Evolutionary conservation across 768 basidiomycete species (phyloP).

Genomic region (Boletus sp.): DNA sequence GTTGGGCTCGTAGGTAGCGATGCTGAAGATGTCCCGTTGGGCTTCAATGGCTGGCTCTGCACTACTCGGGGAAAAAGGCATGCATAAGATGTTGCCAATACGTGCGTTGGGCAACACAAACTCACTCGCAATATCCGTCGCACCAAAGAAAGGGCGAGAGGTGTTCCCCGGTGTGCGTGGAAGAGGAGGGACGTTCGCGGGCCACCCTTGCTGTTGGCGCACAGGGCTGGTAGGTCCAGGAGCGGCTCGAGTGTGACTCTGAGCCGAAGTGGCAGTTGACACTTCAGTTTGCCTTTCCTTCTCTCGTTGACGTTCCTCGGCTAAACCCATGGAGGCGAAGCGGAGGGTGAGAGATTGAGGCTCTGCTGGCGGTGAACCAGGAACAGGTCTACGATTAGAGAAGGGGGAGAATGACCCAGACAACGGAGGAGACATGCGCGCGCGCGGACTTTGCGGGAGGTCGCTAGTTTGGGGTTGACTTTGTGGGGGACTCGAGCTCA

Average conservation of each 20-base stretch:
- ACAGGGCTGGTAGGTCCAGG: constrained; percentile 11
- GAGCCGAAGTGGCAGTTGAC: constrained; percentile 1
- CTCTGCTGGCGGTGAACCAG: constrained; percentile 4
- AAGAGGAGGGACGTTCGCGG: constrained; percentile 28
- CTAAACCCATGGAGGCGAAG: constrained; percentile 29
- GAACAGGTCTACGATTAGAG: constrained; percentile 2
- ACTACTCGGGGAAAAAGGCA: neutral
- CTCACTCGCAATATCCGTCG: constrained; percentile 15
- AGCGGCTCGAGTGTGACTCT: constrained; percentile 13
- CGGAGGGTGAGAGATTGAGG: constrained; percentile 34
- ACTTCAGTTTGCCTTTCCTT: constrained; percentile 10
- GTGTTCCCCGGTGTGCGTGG: constrained; percentile 25
- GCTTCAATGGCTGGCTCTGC: constrained; percentile 6
- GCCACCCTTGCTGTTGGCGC: constrained; percentile 23
- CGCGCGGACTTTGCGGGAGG: constrained; percentile 8
- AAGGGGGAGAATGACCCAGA: constrained; percentile 7
- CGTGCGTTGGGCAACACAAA: neutral
- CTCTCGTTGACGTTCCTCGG: constrained; percentile 21
- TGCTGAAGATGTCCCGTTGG: constrained; percentile 12
- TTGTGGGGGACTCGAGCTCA: neutral
- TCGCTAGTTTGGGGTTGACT: neutral
- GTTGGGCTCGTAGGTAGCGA: constrained; percentile 27
- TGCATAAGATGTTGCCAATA: constrained; percentile 6
- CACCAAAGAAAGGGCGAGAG: constrained; percentile 13
- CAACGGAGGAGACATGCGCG: constrained; percentile 7